A percentile compares a stretch with the other conserved stretches of the same genome.
Evolutionary conservation across 768 basidiomycete species (phyloP).

Genomic region (Suillus americanus): DNA sequence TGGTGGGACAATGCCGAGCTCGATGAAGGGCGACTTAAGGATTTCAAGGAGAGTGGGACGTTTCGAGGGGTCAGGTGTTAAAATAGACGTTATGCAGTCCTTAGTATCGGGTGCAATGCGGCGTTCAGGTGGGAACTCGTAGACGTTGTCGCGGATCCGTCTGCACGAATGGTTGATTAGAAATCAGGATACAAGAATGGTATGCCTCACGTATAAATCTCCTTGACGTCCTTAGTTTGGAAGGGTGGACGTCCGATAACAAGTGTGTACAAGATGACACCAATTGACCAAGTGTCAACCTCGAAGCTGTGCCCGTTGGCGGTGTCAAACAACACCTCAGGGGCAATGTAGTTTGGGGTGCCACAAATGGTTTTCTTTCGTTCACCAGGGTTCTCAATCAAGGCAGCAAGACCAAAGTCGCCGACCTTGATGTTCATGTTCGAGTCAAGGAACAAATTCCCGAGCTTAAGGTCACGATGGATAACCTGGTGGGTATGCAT

Average conservation of each 20-base stretch:
- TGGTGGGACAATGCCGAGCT: constrained; percentile 73
- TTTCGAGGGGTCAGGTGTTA: constrained; percentile 79
- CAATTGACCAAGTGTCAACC: constrained; percentile 97
- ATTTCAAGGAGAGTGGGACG: constrained; percentile 87
- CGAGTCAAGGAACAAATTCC: constrained; percentile 88
- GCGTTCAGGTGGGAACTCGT: constrained; percentile 85
- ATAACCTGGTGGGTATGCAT: constrained; percentile 98
- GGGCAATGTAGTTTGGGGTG: constrained; percentile 98
- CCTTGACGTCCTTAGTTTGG: constrained; percentile 97
- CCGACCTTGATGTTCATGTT: constrained; percentile 97
- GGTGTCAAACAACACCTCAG: constrained; percentile 94
- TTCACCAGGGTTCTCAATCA: constrained; percentile 95
- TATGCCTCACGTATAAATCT: constrained; percentile 79
- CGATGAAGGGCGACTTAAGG: constrained; percentile 83
- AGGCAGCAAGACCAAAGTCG: constrained; percentile 94
- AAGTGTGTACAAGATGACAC: constrained; percentile 95
- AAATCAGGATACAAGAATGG: not conserved
- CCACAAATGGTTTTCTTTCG: constrained; percentile 99
- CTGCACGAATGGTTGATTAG: constrained; percentile 36
- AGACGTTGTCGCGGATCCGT: constrained; percentile 91
- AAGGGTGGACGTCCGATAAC: constrained; percentile 95
- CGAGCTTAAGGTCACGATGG: constrained; percentile 95
- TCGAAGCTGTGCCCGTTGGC: constrained; percentile 97
- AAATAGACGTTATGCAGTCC: constrained; percentile 78
- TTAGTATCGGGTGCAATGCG: constrained; percentile 69